Evolutionary conservation across 1,284 basidiomycete species (phyloP).

Genomic region (Boletus sp.): DNA sequence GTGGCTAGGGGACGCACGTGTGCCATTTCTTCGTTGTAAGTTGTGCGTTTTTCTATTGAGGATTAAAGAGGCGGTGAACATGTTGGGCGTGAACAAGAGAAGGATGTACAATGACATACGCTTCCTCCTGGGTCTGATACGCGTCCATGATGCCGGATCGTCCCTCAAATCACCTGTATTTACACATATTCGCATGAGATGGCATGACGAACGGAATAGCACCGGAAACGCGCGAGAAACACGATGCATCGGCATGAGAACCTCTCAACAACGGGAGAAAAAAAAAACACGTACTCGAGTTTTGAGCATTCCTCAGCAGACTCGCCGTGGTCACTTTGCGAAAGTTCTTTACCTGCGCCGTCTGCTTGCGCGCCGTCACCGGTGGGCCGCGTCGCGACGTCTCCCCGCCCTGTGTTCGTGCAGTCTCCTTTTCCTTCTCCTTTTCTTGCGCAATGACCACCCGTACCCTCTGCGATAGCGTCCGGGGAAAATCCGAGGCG

Average conservation of each 20-base stretch:
- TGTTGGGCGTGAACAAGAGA: not conserved
- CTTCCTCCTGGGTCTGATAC: constrained; percentile 14
- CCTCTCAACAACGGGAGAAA: not conserved
- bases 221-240: not conserved
- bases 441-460: constrained; percentile 1
- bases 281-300: constrained; percentile 12
- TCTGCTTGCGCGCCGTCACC: constrained; percentile 23
- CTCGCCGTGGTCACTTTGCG: constrained; percentile 11
- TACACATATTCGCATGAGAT: not conserved
- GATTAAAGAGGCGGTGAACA: not conserved
- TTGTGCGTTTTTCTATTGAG: constrained; percentile 19
- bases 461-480: constrained; percentile 21
- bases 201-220: not conserved
- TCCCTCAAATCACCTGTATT: constrained; percentile 6
- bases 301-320: constrained; percentile 21
- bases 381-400: not conserved
- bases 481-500: constrained; percentile 15
- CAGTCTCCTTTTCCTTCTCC: constrained; percentile 1
- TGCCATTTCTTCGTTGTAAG: constrained; percentile 6
- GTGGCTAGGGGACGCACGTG: constrained; percentile 14
- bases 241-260: not conserved
- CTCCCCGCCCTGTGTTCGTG: not conserved
- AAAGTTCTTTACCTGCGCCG: constrained; percentile 8
- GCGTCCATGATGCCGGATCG: constrained; percentile 16
- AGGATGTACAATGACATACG: constrained; percentile 13